Conservation (phyloP, 2,329 filamentous ascomycete species). For the Anthostomella pinea region DNA sequence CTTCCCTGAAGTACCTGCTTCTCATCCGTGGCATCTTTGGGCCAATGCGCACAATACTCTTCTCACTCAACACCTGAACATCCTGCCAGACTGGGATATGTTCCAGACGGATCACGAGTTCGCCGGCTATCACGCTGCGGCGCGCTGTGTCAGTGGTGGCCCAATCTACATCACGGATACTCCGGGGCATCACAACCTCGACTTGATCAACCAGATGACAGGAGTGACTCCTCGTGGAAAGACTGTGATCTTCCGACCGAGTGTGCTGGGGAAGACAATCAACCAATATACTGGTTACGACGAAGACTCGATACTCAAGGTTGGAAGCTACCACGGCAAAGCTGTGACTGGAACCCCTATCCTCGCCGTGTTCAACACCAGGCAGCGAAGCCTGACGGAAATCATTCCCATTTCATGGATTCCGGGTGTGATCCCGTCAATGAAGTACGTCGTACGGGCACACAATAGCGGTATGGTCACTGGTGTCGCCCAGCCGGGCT, state of each 20-base stretch:
- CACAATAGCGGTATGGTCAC: conserved; percentile 66
- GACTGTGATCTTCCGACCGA: conserved; percentile 79
- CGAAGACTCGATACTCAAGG: conserved; percentile 69
- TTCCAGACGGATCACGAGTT: conserved; percentile 66
- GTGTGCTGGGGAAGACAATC: conserved; percentile 67
- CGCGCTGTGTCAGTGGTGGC: conserved; percentile 83
- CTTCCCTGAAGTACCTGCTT: conserved; percentile 76
- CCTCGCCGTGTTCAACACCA: conserved; percentile 82
- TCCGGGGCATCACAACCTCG: conserved; percentile 75
- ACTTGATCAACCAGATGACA: conserved; percentile 77
- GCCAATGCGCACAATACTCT: conserved; percentile 87
- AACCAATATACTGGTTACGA: conserved; percentile 74
- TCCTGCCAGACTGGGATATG: conserved; percentile 80
- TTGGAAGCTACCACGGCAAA: conserved; percentile 72
- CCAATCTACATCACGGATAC: conserved; percentile 93
- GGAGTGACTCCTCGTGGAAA: conserved; percentile 67
- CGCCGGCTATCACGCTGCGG: conserved; percentile 83
- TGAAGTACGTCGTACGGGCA: conserved; percentile 68
- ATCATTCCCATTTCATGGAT: conserved; percentile 70
- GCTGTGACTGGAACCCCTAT: conserved; percentile 69
- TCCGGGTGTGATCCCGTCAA: conserved; percentile 60
- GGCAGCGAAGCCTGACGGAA: conserved; percentile 59
- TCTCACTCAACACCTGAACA: conserved; percentile 79
- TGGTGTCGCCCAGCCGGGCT: conserved; percentile 43
- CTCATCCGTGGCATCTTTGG: conserved; percentile 94